Evolutionary conservation across 768 basidiomycete genomes (phyloP), one percentile per base, ranked within the genome.

Genomic region (Hygrophorus pudorinus): DNA sequence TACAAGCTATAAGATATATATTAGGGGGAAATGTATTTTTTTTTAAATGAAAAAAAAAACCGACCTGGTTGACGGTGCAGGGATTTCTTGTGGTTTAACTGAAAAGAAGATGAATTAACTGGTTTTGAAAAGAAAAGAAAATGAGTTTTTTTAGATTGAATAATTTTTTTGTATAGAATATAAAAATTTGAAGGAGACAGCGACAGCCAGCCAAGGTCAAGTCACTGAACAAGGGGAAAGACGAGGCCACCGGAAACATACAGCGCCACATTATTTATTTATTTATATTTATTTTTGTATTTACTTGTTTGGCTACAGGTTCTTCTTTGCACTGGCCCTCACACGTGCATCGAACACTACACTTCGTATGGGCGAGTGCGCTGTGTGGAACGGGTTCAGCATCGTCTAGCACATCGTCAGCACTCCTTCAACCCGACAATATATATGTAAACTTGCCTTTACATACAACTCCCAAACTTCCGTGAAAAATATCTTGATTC

Each of bases 401-500:
- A 78, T 72, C 48, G 85, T 81, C 92, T 94, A 64, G 8, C 14
- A 24, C 17, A 41, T 13, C 9, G 48, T 44, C 27, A 44, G 5
- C n/a, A 38, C 30, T 10, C 37, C 33, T 37, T 14, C 36, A 34
- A 34, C 17, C 17, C 16, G 21, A 9, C 29, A 18, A 21, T 5
- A 20, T 5, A 21, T 17, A 24, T 18, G 12, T 33, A n/a, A 39
- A 47, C 72, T 51, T 51, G 92, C 96, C 82, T 99, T 99, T 38
- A 94, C 78, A 65, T 94, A 98, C 54, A 86, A 56, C 71, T 99
- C 96, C 94, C 96, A 99, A 21, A 94, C 82, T 7, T 98, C 96
- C 55, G 77, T 78, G 56, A 99, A 86, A 71, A 99, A 99, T 44
- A 73, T 62, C 42, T 83, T 77, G 61, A 98, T 97, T 4, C 94